Evolutionary conservation across 768 basidiomycete species (phyloP), one percentile per base, ranked within the genome.

Genomic region (Lentinula guzmanii): DNA sequence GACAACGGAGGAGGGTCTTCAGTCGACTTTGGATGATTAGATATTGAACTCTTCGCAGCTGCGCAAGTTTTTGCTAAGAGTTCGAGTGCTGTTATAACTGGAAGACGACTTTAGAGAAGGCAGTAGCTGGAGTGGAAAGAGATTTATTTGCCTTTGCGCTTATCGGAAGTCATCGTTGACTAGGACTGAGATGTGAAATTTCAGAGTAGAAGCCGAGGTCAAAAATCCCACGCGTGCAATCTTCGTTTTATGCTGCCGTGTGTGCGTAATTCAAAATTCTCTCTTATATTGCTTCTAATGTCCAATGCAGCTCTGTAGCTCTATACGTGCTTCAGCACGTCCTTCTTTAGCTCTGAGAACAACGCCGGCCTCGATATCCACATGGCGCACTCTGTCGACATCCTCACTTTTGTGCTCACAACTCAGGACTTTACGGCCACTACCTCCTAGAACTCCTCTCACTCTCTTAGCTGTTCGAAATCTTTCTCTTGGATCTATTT

Each of bases 401-500:
- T 43, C 33, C 31, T 37, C 58, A 31, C 46, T 51, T 24, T 13
- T 37, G 4, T 37, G 42, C 28, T 6, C 31, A 18, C 50, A 48
- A 15, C 45, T 50, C 10, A 52, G 31, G 5, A 35, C 37, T 34
- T 41, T 50, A 24, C 53, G 62, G 60, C 52, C 50, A 61, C 60
- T 62, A 13, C 57, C 58, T 65, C 45, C 67, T 51, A 59, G 65
- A 68, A 50, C 54, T 56, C 52, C 62, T 42, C 45, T 62, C 45
- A 43, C 46, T 50, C 37, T 43, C 61, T 52, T 18, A 35, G 16
- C 68, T 64, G 24, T 33, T 24, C 68, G 67, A 46, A 69, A 70
- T 16, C 63, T 82, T 50, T 78, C 76, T 57, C 71, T 82, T 52
- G 76, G 75, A 34, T 77, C 78, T 41, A 76, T 79, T 21, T 82